Evolutionary conservation across 2,329 filamentous ascomycete genomes (phyloP), one percentile per base, ranked within the genome.

Genomic region (Fusarium humuli): DNA sequence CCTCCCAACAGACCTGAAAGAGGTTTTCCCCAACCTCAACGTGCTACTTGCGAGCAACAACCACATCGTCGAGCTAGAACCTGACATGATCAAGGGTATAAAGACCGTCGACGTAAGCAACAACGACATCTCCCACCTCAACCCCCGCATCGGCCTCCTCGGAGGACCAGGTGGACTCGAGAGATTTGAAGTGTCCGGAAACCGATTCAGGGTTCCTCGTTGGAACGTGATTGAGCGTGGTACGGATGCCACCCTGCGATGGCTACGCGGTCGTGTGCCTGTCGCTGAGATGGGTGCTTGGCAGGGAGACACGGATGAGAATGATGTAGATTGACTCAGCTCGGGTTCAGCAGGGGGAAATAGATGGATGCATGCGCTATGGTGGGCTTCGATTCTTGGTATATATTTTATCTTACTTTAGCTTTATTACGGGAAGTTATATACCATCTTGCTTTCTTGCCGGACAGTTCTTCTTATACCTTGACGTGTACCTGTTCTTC

Each of bases 201-300:
- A 98, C 78, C 86, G 90, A 32, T 98, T 98, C 81, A 87, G 93
- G 32, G 94, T 98, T 32, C 95, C 95, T 1, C 89, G 92, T 60
- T 94, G 92, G 83, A 92, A 92, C 68, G 87, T 97, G 9, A 82
- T 98, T 49, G 92, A 95, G 65, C 92, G 94, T 67, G 95, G 95
- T 1, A 98, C 94, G 0, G 94, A 97, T 73, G 91, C 93, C 4
- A 91, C 94, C 1, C 82, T 98, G 71, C 85, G 90, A 52, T 97
- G 94, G 92, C 80, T 98, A 53, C 87, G 92, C 65, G 92, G 93
- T 29, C 87, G 91, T 58, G 91, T 97, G 37, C 90, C 92, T 0
- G 83, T 85, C 2, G 86, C 84, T 0, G 87, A 89, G 73, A 87
- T 85, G 86, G 84, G 79, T 0, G 81, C 82, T n/a, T 89, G 87